phyloP scores from a whole-genome alignment of 352 stramenopile species.

The Achlya hypogyna region DNA sequence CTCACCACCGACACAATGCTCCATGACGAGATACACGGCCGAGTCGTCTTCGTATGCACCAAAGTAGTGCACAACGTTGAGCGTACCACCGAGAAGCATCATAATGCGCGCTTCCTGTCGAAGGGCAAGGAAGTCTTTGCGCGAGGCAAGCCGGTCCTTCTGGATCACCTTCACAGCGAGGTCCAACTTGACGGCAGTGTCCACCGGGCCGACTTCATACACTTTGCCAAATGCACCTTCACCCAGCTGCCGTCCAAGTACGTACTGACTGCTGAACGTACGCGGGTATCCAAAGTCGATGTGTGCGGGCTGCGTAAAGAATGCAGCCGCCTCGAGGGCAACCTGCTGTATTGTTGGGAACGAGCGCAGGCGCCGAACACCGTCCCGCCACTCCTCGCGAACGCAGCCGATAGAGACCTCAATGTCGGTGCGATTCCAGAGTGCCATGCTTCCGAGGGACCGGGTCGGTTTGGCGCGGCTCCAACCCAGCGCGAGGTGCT shows the following conservation, averaged over 20 bases:
- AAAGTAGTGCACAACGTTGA: slow-evolving; percentile 80
- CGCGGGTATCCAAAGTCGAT: slow-evolving; percentile 57
- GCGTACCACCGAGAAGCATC: slow-evolving; percentile 57
- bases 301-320: slow-evolving; percentile 49
- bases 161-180: slow-evolving; percentile 70
- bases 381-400: slow-evolving; percentile 42
- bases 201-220: slow-evolving; percentile 37
- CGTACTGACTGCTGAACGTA: slow-evolving; percentile 45
- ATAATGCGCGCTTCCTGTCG: slow-evolving; percentile 70
- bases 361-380: slow-evolving; percentile 30
- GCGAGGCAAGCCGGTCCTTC: slow-evolving; percentile 51
- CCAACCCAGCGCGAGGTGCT: too few species aligned
- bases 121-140: slow-evolving; percentile 49
- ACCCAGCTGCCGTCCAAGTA: slow-evolving; percentile 41
- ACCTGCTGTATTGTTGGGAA: slow-evolving; percentile 42
- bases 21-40: slow-evolving; percentile 71
- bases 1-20: slow-evolving; percentile 66
- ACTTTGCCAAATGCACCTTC: slow-evolving; percentile 65
- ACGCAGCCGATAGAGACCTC: slow-evolving; percentile 35
- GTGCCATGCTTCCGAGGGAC: background rate
- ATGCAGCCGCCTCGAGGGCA: slow-evolving; percentile 44
- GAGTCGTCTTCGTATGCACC: slow-evolving; percentile 65
- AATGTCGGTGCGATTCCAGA: background rate
- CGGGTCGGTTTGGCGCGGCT: too few species aligned
- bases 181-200: slow-evolving; percentile 27